These are phyloP conservation scores for Saturnispora quitensis DNA, from an alignment of 805 yeast genomes.

Conservation along the genomic window DNA sequence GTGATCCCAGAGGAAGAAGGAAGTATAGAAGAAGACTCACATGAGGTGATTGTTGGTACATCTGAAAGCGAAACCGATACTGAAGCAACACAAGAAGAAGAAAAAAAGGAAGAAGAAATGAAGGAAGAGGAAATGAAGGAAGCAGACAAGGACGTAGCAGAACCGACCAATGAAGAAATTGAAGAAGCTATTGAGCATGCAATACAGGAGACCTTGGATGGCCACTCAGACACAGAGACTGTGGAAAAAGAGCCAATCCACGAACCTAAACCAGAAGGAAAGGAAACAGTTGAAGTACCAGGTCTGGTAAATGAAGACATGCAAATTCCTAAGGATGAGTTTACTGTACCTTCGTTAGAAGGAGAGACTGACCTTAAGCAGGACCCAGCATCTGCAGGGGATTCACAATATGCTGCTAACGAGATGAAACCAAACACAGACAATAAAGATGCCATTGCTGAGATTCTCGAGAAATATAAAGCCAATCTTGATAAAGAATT, in stretches of 20 bases:
- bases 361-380: not conserved
- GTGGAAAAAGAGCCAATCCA: not conserved
- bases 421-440: not conserved
- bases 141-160: not conserved
- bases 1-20: not conserved
- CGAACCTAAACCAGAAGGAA: not conserved
- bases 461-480: conserved; percentile 1
- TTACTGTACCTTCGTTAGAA: conserved; percentile 4
- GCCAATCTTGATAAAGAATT: not conserved
- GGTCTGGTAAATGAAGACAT: not conserved
- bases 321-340: not conserved
- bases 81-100: not conserved
- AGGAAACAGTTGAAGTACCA: not conserved
- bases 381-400: conserved; percentile 1
- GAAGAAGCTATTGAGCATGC: not conserved
- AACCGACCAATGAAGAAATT: not conserved
- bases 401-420: conserved; percentile 5
- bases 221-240: not conserved
- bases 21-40: not conserved
- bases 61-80: not conserved
- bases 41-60: not conserved
- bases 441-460: not conserved
- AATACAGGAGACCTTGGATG: not conserved
- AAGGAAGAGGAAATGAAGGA: not conserved
- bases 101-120: not conserved